Conservation (phyloP, 257 asterid genomes). For the Solanum bulbocastanum region DNA sequence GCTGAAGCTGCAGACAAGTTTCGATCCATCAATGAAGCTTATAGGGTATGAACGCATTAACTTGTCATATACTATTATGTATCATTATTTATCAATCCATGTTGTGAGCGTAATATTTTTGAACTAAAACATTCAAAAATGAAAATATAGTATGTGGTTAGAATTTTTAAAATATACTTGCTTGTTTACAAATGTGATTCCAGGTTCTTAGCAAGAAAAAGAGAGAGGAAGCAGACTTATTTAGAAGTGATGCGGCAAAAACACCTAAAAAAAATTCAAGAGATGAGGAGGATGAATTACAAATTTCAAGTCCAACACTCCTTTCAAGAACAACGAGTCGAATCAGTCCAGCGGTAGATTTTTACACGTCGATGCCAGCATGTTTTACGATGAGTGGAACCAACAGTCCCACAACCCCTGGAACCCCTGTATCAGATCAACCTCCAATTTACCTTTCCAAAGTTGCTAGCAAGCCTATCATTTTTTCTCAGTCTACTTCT, state of each 20-base stretch:
- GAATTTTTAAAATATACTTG: not conserved
- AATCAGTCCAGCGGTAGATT: conserved; percentile 22
- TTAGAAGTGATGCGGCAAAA: conserved; percentile 16
- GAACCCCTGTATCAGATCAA: conserved; percentile 25
- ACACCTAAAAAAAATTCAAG: conserved; percentile 13
- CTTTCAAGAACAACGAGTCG: conserved; percentile 61
- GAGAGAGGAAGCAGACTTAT: conserved; percentile 38
- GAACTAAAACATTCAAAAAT: not conserved
- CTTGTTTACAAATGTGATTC: not conserved
- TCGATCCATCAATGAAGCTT: conserved; percentile 72
- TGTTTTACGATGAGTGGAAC: conserved; percentile 14
- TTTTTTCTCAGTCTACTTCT: conserved; percentile 60
- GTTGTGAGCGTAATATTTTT: not conserved
- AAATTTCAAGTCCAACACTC: conserved; percentile 56
- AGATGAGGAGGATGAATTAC: conserved; percentile 21
- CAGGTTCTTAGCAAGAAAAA: conserved; percentile 59
- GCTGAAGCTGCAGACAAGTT: conserved; percentile 57
- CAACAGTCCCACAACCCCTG: conserved; percentile 34
- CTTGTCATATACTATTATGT: too few species aligned
- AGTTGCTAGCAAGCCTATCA: conserved; percentile 52
- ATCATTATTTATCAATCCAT: not conserved
- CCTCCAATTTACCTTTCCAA: conserved; percentile 15
- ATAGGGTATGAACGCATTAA: conserved; percentile 34
- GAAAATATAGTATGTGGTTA: not conserved
- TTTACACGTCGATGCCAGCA: conserved; percentile 5